Conservation (phyloP, 2,329 filamentous ascomycete species). For the Monosporascus ibericus region DNA sequence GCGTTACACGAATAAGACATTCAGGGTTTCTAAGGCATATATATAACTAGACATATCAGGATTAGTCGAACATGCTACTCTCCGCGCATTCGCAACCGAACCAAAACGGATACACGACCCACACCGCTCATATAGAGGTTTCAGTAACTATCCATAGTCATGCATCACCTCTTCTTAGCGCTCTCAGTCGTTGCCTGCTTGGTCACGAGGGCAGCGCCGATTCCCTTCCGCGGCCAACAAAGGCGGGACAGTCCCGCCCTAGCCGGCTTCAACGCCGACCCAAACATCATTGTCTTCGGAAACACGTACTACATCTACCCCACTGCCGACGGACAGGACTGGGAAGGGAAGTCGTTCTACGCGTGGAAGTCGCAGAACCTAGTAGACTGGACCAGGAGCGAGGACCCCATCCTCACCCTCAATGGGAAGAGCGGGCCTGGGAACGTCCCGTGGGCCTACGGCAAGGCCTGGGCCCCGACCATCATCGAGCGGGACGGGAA, state of each 20-base stretch:
- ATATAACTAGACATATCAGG: too few relatives aligned
- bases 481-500: constrained; percentile 52
- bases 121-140: not conserved
- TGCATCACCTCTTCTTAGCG: not conserved
- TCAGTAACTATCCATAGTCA: not conserved
- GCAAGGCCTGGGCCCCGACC: constrained; percentile 61
- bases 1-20: too few relatives aligned
- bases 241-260: constrained; percentile 26
- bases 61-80: too few relatives aligned
- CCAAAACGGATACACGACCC: not conserved
- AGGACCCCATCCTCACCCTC: constrained; percentile 34
- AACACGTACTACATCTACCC: constrained; percentile 39
- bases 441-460: constrained; percentile 56
- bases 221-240: not conserved
- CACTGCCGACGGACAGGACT: constrained; percentile 37
- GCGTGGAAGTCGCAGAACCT: constrained; percentile 38
- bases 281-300: constrained; percentile 36
- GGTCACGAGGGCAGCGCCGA: not conserved
- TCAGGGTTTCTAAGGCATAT: too few relatives aligned
- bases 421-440: constrained; percentile 30
- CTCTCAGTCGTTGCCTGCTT: not conserved
- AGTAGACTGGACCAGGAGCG: constrained; percentile 31
- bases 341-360: constrained; percentile 38
- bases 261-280: constrained; percentile 35
- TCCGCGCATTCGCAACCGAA: too few relatives aligned